Conservation (phyloP, 257 asterid species). For the Solanum phureja region DNA sequence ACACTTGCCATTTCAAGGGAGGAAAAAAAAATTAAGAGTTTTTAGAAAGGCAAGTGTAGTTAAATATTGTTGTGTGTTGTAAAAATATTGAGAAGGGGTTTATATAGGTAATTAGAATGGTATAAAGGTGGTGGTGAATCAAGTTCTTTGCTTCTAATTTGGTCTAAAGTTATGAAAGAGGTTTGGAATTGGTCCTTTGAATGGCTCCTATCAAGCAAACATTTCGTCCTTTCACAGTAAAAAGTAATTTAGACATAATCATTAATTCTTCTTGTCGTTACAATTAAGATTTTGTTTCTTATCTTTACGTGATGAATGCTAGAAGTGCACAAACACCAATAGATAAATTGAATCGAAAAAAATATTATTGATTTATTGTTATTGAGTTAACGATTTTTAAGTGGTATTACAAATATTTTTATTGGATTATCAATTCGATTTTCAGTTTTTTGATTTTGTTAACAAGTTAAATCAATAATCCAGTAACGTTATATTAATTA, state of each 20-base stretch:
- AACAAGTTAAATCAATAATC: no score
- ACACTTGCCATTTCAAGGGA: neutral
- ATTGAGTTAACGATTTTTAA: no score
- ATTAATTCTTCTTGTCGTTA: neutral
- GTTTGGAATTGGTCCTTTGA: conserved; percentile 29
- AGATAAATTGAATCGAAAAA: neutral
- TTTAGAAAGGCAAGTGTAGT: neutral
- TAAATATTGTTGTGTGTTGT: conserved; percentile 4
- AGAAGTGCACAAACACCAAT: no score
- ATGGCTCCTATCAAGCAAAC: neutral
- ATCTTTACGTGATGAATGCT: neutral
- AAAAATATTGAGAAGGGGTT: neutral
- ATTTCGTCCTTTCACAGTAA: conserved; percentile 1
- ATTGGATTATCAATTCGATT: no score
- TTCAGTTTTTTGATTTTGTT: neutral
- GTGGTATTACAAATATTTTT: no score
- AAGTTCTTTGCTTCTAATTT: conserved; percentile 48
- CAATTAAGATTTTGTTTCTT: neutral
- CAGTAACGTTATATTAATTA: no score
- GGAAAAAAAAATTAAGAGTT: neutral
- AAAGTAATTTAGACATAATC: neutral
- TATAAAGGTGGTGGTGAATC: conserved; percentile 41
- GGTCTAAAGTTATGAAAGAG: conserved; percentile 21
- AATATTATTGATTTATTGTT: no score
- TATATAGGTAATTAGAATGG: conserved; percentile 33